phyloP scores from a whole-genome alignment of 495 filamentous ascomycete species.

The Penicillium macrosclerotiorum region DNA sequence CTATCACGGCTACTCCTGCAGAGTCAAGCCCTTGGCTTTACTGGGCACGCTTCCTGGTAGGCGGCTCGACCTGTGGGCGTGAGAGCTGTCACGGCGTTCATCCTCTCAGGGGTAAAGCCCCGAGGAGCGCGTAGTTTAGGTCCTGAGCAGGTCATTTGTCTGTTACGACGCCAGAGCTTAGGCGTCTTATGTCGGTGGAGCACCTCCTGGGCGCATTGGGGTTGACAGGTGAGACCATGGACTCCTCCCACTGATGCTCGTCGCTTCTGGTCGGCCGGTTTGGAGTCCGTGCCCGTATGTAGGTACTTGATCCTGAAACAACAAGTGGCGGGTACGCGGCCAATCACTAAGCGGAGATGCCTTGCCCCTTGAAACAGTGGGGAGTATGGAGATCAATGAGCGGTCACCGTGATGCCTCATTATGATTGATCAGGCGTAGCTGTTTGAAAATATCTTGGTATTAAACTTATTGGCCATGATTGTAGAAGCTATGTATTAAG shows the following conservation, averaged over 20 bases:
- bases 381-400: not conserved
- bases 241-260: too few relatives aligned
- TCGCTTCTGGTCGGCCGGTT: too few relatives aligned
- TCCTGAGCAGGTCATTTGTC: slow-evolving; percentile 19
- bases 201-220: slow-evolving; percentile 12
- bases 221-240: slow-evolving; percentile 11
- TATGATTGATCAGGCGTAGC: not conserved
- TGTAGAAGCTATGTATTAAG: too few relatives aligned
- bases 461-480: too few relatives aligned
- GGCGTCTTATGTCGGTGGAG: slow-evolving; percentile 12
- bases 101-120: slow-evolving; percentile 6
- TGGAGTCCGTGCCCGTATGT: not conserved
- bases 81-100: slow-evolving; percentile 6
- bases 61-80: not conserved
- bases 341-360: slow-evolving; percentile 12
- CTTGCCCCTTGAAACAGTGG: slow-evolving; percentile 18
- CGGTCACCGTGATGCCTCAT: not conserved
- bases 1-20: slow-evolving; percentile 6
- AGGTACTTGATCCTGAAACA: slow-evolving; percentile 20
- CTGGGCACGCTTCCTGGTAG: slow-evolving; percentile 1
- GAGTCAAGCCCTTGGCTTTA: slow-evolving; percentile 7
- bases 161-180: slow-evolving; percentile 16
- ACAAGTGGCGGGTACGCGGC: slow-evolving; percentile 13
- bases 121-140: not conserved
- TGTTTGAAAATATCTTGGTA: not conserved